Evolutionary conservation across 2,329 filamentous ascomycete species (phyloP).

Genomic region (Corniculantispora saksenae): DNA sequence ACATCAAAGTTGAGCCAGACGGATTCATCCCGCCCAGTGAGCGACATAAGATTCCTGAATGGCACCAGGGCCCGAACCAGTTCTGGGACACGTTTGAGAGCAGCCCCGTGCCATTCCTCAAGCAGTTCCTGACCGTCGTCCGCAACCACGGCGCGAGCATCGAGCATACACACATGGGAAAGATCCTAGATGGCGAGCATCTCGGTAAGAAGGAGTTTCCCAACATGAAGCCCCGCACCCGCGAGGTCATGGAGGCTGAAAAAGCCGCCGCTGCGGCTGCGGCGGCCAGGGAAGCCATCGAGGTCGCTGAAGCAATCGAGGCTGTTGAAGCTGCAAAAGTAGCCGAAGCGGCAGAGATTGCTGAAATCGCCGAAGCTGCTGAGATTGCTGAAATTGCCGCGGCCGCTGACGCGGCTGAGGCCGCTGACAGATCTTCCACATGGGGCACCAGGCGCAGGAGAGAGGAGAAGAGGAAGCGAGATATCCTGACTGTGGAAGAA

Average conservation of each 20-base stretch:
- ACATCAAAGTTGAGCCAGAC: constrained; percentile 22
- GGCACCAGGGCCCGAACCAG: background rate
- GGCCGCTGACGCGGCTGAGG: no score
- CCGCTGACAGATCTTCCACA: no score
- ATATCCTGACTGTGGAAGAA: background rate
- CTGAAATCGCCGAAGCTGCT: no score
- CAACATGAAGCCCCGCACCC: background rate
- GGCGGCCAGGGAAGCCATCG: background rate
- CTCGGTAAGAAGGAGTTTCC: constrained; percentile 27
- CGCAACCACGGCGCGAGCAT: constrained; percentile 40
- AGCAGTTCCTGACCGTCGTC: constrained; percentile 36
- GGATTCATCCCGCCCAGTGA: constrained; percentile 35
- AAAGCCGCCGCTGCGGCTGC: no score
- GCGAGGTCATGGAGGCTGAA: background rate
- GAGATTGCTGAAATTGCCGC: no score
- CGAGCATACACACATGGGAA: constrained; percentile 44
- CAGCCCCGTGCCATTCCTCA: constrained; percentile 42
- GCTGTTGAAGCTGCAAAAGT: no score
- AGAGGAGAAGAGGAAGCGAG: background rate
- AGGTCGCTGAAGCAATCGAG: no score
- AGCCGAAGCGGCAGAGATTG: no score
- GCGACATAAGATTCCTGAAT: background rate
- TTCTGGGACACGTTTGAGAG: constrained; percentile 23
- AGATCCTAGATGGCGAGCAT: constrained; percentile 35
- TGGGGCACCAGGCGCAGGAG: background rate